Evolutionary conservation across 2,329 filamentous ascomycete genomes (phyloP), one percentile per base, ranked within the genome.

Genomic region (Stagonosporopsis chrysanthemi): DNA sequence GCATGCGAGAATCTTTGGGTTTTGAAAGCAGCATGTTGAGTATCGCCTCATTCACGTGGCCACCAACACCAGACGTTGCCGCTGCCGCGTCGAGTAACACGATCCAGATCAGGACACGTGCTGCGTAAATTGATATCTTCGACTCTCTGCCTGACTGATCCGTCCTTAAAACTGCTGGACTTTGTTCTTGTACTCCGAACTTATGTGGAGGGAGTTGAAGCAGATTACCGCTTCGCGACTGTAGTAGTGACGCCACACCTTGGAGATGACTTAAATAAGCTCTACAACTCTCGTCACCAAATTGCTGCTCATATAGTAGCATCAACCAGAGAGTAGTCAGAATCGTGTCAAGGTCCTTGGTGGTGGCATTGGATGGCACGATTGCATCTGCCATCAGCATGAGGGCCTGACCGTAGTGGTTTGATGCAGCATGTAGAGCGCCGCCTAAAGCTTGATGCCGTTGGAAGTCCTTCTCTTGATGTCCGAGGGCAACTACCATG

Each of bases 301-400:
- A 76, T 31, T 75, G 75, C 51, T 78, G 75, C 60, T 78, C 75
- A 33, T 77, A 78, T 2, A 74, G 40, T 1, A 78, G 66, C 73
- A 78, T 77, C 9, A 78, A 57, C 58, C 74, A 77, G 6, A 77
- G 47, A 0, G 69, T 66, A 1, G 75, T 71, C 14, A 67, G 66
- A 23, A 76, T 68, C 0, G 64, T 62, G 44, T 75, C 73, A 2
- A 76, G 60, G 26, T 76, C 69, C 4, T 69, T 54, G 4, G 65
- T 56, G 1, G 45, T 48, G 14, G 58, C 36, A n/a, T 11, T 52
- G 14, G 64, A 61, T 19, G 62, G 61, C 23, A 75, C 46, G 6
- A 56, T 64, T 4, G 66, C 61, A 29, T 70, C 69, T 7, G 70
- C 71, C 66, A 77, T 69, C 36, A 70, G 63, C 12, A 66, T 60